Percentiles rank a stretch among this genome's conserved stretches.
phyloP scores from a whole-genome alignment of 768 basidiomycete species.

The Suillus americanus region DNA sequence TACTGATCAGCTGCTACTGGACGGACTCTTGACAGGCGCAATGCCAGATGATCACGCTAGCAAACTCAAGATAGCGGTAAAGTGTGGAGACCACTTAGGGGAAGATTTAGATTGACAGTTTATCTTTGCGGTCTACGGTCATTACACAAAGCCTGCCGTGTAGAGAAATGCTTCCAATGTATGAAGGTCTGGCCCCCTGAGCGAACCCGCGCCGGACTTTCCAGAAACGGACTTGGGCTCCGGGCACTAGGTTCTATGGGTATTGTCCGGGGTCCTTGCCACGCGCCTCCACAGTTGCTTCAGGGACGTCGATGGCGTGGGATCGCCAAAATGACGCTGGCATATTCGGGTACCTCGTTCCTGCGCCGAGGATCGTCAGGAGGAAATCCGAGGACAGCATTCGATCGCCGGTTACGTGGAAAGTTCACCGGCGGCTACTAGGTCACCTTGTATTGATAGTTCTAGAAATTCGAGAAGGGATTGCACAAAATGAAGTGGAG shows the following conservation, averaged over 20 bases:
- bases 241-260: not conserved
- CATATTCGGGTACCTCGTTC: constrained; percentile 28
- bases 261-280: constrained; percentile 2
- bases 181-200: not conserved
- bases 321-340: constrained; percentile 19
- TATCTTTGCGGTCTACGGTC: not conserved
- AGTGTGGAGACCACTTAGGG: not conserved
- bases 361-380: constrained; percentile 16
- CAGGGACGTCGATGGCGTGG: constrained; percentile 30
- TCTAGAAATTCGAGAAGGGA: constrained; percentile 17
- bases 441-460: constrained; percentile 11
- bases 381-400: constrained; percentile 31
- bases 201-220: not conserved
- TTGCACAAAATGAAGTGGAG: constrained; percentile 6
- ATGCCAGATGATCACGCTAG: not conserved
- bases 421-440: constrained; percentile 4
- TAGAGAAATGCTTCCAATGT: not conserved
- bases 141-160: not conserved
- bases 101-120: not conserved
- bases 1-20: not conserved
- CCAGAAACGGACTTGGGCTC: not conserved
- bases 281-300: not conserved
- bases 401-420: constrained; percentile 13
- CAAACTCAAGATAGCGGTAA: not conserved
- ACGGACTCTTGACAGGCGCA: not conserved